Conservation (phyloP, 2,329 filamentous ascomycete genomes). For the Gnomoniopsis sp. region DNA sequence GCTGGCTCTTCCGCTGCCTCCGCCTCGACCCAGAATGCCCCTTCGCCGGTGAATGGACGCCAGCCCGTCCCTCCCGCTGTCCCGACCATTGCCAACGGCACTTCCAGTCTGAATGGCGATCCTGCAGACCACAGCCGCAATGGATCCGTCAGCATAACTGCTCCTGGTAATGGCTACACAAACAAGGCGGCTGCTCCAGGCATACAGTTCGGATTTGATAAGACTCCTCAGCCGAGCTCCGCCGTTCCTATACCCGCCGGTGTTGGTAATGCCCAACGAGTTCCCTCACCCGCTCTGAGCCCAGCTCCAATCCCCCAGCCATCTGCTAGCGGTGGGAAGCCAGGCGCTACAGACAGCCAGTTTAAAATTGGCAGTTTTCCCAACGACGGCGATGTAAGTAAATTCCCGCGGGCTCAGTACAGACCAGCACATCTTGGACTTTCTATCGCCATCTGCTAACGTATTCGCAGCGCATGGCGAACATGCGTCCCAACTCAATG, state of each 20-base stretch:
- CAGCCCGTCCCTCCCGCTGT: constrained; percentile 63
- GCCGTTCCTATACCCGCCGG: constrained; percentile 50
- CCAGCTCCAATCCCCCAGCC: constrained; percentile 93
- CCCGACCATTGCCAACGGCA: constrained; percentile 61
- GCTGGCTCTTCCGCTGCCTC: constrained; percentile 50
- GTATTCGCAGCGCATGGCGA: constrained; percentile 53
- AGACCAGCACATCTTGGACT: not conserved
- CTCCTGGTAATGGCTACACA: constrained; percentile 70
- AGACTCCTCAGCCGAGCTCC: constrained; percentile 56
- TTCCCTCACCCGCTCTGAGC: constrained; percentile 81
- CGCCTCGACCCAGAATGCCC: constrained; percentile 56
- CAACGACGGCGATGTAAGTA: constrained; percentile 75
- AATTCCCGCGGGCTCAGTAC: constrained; percentile 1
- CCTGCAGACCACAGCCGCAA: constrained; percentile 75
- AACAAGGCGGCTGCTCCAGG: constrained; percentile 46
- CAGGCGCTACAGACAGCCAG: constrained; percentile 56
- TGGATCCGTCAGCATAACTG: constrained; percentile 86
- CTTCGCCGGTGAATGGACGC: constrained; percentile 77
- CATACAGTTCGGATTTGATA: constrained; percentile 83
- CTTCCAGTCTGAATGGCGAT: constrained; percentile 65
- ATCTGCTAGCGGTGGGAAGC: constrained; percentile 77
- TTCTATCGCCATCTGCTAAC: constrained; percentile 21
- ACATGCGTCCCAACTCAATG: constrained; percentile 59
- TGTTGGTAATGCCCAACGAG: constrained; percentile 65
- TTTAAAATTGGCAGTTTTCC: constrained; percentile 73